Evolutionary conservation across 305 asterid genomes (phyloP).

Genomic region (Fraxinus velutina): DNA sequence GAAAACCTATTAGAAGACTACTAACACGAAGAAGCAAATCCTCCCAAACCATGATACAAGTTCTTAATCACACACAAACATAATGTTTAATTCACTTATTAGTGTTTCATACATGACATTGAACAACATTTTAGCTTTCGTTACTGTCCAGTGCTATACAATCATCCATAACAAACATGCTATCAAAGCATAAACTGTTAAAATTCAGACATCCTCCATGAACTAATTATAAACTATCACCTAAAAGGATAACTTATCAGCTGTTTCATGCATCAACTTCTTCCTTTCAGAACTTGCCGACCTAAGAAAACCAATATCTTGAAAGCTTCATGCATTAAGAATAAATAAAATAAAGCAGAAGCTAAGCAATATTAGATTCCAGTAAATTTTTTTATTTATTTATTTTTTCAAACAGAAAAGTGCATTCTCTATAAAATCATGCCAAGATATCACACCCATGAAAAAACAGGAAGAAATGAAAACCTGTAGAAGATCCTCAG

Average conservation of each 20-base stretch:
- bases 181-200: not conserved
- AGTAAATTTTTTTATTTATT: too few relatives aligned
- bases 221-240: not conserved
- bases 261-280: not conserved
- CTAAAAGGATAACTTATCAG: not conserved
- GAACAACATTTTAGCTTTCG: not conserved
- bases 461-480: not conserved
- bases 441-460: not conserved
- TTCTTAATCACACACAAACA: not conserved
- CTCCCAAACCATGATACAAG: not conserved
- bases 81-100: not conserved
- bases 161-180: not conserved
- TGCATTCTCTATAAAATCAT: not conserved
- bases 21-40: not conserved
- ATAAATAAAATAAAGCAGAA: not conserved
- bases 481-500: slow-evolving; percentile 80
- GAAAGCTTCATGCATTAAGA: not conserved
- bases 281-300: not conserved
- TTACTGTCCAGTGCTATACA: not conserved
- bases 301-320: not conserved
- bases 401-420: not conserved
- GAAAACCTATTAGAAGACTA: not conserved
- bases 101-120: not conserved
- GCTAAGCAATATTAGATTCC: not conserved
- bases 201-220: not conserved